Evolutionary conservation across 2,329 filamentous ascomycete genomes (phyloP).

Genomic region (Niveomyces coronatus): DNA sequence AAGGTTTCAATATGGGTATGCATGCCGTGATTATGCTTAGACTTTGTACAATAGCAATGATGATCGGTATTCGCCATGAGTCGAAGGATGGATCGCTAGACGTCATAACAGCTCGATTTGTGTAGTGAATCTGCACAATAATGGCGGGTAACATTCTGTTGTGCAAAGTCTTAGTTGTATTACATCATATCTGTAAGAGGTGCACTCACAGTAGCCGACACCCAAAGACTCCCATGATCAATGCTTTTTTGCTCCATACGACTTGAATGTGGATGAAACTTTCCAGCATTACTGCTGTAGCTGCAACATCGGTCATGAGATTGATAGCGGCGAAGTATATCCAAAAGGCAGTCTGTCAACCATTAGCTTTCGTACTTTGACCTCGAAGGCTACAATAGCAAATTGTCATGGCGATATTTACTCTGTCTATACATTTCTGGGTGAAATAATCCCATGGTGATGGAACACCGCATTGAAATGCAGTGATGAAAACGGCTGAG

Average conservation of each 20-base stretch:
- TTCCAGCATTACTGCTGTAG: conserved; percentile 14
- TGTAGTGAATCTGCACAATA: conserved; percentile 1
- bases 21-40: conserved; percentile 13
- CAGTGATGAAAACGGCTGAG: no score
- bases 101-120: not conserved
- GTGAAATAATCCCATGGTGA: no score
- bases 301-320: conserved; percentile 4
- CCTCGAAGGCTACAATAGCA: no score
- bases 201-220: conserved; percentile 20
- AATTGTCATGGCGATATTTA: no score
- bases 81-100: conserved; percentile 7
- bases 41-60: conserved; percentile 2
- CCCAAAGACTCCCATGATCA: conserved; percentile 21
- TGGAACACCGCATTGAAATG: no score
- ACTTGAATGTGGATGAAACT: conserved; percentile 21
- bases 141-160: conserved; percentile 17
- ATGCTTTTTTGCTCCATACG: conserved; percentile 16
- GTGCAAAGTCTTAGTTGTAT: not conserved
- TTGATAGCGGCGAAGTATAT: conserved; percentile 7
- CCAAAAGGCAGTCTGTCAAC: conserved; percentile 6
- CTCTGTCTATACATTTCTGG: no score
- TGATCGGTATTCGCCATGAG: conserved; percentile 6
- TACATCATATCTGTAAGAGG: not conserved
- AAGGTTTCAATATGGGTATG: conserved; percentile 10
- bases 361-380: no score